Conservation (phyloP, 371 early-diverging fungal species). For the Circinella minor region DNA sequence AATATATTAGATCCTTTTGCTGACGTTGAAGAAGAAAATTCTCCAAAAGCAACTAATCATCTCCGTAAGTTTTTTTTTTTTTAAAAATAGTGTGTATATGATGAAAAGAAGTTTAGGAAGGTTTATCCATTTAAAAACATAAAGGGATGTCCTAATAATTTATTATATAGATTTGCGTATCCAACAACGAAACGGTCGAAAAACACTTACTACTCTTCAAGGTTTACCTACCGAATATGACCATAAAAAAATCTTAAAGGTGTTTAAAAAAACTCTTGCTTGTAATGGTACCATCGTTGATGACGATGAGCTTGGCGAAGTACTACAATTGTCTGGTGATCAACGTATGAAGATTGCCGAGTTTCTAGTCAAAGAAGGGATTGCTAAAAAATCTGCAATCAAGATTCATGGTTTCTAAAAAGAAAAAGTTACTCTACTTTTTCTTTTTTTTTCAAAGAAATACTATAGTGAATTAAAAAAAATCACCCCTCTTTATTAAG, state of each 20-base stretch:
- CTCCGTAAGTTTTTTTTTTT: constrained; percentile 80
- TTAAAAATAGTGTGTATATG: too few species aligned
- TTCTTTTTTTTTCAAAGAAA: neutral
- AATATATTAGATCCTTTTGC: constrained; percentile 75
- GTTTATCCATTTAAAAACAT: too few species aligned
- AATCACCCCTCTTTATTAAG: too few species aligned
- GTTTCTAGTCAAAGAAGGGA: constrained; percentile 77
- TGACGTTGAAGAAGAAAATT: constrained; percentile 73
- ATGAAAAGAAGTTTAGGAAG: neutral
- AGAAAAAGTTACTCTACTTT: neutral
- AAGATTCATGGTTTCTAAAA: constrained; percentile 86
- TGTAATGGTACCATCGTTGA: constrained; percentile 95
- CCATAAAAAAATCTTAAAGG: constrained; percentile 86
- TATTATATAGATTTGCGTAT: constrained; percentile 85
- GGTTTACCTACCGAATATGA: constrained; percentile 90
- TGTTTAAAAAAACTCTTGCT: constrained; percentile 83
- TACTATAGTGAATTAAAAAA: too few species aligned
- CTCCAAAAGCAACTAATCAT: constrained; percentile 60
- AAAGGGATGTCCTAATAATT: too few species aligned
- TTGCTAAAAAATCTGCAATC: constrained; percentile 83
- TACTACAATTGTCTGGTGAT: constrained; percentile 95
- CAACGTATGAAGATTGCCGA: constrained; percentile 85
- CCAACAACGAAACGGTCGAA: constrained; percentile 97
- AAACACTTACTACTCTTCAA: constrained; percentile 90
- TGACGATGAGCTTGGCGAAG: constrained; percentile 87